These are phyloP conservation scores for Tubosaeta sp. DNA, from an alignment of 768 basidiomycete species.

Conservation along the genomic window DNA sequence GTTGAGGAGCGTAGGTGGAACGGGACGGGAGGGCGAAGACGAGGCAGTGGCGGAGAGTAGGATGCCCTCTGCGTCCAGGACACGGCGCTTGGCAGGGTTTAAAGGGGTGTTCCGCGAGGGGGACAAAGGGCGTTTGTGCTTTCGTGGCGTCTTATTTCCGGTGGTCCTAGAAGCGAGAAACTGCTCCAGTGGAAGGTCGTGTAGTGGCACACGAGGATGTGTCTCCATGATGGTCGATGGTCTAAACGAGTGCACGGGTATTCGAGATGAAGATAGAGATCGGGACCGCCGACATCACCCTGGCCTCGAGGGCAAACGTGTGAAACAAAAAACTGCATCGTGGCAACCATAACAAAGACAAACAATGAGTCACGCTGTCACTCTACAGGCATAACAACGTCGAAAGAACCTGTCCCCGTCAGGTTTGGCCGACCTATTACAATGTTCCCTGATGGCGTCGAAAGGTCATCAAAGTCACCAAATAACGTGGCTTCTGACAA, in stretches of 20 bases:
- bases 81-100: conserved; percentile 67
- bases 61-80: conserved; percentile 53
- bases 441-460: conserved; percentile 87
- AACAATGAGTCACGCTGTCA: conserved; percentile 16
- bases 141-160: conserved; percentile 23
- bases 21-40: conserved; percentile 3
- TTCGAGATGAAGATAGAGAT: conserved; percentile 17
- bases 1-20: conserved; percentile 30
- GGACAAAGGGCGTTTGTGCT: conserved; percentile 60
- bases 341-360: conserved; percentile 19
- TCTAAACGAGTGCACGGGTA: background rate
- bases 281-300: conserved; percentile 25
- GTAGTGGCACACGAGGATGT: conserved; percentile 45
- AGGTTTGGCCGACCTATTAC: conserved; percentile 82
- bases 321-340: conserved; percentile 10
- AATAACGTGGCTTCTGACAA: conserved; percentile 90
- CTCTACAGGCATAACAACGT: conserved; percentile 59
- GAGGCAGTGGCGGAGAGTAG: conserved; percentile 28
- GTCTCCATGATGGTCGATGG: conserved; percentile 20
- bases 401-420: conserved; percentile 96
- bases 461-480: conserved; percentile 93
- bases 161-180: conserved; percentile 39
- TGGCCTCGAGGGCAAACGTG: conserved; percentile 16
- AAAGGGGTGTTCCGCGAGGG: conserved; percentile 45
- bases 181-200: conserved; percentile 55